Evolutionary conservation across 148 eudicot genomes (phyloP).

Genomic region (Rhododendron simsii): DNA sequence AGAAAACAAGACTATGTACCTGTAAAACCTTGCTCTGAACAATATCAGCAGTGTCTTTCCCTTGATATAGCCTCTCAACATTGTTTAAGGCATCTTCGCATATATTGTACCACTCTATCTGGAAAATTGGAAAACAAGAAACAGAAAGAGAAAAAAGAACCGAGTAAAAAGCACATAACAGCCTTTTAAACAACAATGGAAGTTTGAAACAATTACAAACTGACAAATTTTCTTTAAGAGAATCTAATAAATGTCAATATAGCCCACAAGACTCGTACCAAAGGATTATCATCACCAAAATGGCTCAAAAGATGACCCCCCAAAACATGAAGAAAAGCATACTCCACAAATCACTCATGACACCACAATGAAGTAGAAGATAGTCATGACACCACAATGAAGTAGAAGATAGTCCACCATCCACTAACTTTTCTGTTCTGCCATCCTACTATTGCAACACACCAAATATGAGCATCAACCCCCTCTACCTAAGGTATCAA

Average conservation of each 20-base stretch:
- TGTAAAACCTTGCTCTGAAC: slow-evolving; percentile 75
- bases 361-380: background rate
- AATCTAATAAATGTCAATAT: background rate
- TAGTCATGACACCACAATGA: background rate
- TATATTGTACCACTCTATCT: slow-evolving; percentile 79
- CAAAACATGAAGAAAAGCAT: background rate
- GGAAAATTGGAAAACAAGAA: slow-evolving; percentile 18
- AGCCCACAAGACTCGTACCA: background rate
- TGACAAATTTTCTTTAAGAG: background rate
- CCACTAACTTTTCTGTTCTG: background rate
- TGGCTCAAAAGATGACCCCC: background rate
- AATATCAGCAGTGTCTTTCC: slow-evolving; percentile 60
- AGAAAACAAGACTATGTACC: slow-evolving; percentile 34
- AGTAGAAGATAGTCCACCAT: background rate
- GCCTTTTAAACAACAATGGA: background rate
- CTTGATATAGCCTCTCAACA: slow-evolving; percentile 63
- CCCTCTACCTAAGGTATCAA: background rate
- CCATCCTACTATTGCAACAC: background rate
- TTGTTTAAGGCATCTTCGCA: slow-evolving; percentile 68
- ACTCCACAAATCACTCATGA: background rate
- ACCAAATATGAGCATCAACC: background rate
- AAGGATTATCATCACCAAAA: background rate
- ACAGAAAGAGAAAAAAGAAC: background rate
- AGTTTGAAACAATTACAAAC: background rate
- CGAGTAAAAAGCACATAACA: background rate